Base-by-base conservation (phyloP, 176 grass and related monocot species). In the Aechmea fasciata region DNA sequence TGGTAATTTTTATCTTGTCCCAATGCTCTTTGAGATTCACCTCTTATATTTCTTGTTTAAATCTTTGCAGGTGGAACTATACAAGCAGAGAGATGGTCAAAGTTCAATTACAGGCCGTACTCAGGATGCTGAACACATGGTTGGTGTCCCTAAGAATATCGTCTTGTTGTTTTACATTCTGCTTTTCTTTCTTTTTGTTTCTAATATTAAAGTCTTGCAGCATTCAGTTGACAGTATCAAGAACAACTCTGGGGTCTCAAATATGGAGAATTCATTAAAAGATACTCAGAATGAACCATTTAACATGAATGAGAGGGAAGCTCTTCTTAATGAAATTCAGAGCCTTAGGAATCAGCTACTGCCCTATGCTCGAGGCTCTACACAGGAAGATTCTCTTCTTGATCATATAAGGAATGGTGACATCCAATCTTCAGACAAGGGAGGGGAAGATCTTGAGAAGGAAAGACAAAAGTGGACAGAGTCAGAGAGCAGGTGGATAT, bases 401-500 rank as follows among this genome's bases (percentile, higher is more conserved):
- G 94, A 99, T 4, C 76, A 88, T 50, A 82, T 99, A 82, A 79
- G 90, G 69, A 90, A 90, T 41, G 82, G 84, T 15, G 75, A 57
- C n/a, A 66, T 25, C 22, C 49, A 10, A 33, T 33, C 49, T 75
- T 50, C 69, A 61, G 82, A 75, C 10, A 66, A 79, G 41, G 69
- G 33, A 41, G 76, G 71, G 9, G 88, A 92, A 15, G 86, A 86
- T 64, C 69, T 87, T 24, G 94, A 99, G 49, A 93, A 82, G 73
- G 93, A 97, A 72, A 77, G 90, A 61, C 74, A 85, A 69, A 93
- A 80, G 71, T 99, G 94, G 94, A 90, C 80, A 51, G 94, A 93
- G 78, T 93, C 87, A 0, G 94, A 99, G 74, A 99, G 95, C 82
- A 93, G 85, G 73, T 94, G 90, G 95, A 99, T 99, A 54, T 99